Evolutionary conservation across 495 filamentous ascomycete genomes (phyloP).

Genomic region (Astrocystis sublimbata): DNA sequence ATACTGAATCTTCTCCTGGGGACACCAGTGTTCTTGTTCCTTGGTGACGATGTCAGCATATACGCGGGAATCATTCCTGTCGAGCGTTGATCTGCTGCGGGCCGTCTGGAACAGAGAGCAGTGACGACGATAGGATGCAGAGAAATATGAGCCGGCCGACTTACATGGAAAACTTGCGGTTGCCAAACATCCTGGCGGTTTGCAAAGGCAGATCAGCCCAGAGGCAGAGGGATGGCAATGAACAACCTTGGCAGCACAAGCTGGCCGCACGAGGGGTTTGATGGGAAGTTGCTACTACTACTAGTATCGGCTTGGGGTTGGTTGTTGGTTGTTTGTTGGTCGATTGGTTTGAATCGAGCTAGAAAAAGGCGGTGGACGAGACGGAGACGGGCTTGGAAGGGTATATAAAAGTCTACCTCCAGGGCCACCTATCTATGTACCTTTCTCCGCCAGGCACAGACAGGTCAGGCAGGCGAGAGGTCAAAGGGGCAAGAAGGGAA

Average conservation of each 20-base stretch:
- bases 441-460: not conserved
- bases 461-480: not conserved
- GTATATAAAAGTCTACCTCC: not conserved
- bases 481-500: not conserved
- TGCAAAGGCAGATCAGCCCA: constrained; percentile 13
- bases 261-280: not conserved
- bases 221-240: not conserved
- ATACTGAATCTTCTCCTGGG: constrained; percentile 56
- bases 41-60: constrained; percentile 17
- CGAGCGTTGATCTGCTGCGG: not conserved
- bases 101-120: not conserved
- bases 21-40: constrained; percentile 56
- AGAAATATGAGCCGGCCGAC: not conserved
- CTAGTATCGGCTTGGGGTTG: no score
- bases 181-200: constrained; percentile 42
- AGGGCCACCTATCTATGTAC: no score
- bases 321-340: not conserved
- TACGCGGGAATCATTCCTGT: not conserved
- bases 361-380: not conserved
- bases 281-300: no score
- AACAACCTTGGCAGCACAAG: no score
- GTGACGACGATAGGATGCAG: no score
- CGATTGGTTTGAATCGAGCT: not conserved
- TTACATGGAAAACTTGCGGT: constrained; percentile 58
- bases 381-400: no score